Percentiles rank a stretch among this genome's conserved stretches.
phyloP scores from a whole-genome alignment of 2,329 filamentous ascomycete species.

The Cercospora sp. region DNA sequence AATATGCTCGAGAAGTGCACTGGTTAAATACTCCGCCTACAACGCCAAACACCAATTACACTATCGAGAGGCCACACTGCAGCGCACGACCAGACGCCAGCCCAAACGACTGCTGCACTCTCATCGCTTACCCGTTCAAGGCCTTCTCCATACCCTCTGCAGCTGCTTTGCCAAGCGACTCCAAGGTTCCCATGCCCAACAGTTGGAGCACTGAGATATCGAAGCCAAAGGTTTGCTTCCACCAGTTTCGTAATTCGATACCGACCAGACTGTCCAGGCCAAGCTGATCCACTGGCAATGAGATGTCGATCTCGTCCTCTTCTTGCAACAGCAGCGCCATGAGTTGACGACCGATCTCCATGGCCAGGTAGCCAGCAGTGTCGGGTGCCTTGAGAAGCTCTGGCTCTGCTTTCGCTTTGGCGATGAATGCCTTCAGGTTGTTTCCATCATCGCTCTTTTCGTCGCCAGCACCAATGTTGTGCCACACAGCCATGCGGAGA shows the following conservation, averaged over 20 bases:
- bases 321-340: background rate
- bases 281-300: background rate
- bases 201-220: slow-evolving; percentile 12
- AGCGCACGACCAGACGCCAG: background rate
- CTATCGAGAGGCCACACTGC: background rate
- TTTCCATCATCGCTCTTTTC: background rate
- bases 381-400: background rate
- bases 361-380: background rate
- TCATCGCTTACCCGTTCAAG: background rate
- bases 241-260: slow-evolving; percentile 5
- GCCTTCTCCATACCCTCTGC: background rate
- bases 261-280: background rate
- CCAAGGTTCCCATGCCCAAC: slow-evolving; percentile 9
- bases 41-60: background rate
- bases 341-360: background rate
- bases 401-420: background rate
- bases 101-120: background rate
- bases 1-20: background rate
- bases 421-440: background rate
- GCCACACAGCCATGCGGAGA: background rate
- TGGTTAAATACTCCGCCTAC: background rate
- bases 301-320: background rate
- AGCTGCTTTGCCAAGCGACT: slow-evolving; percentile 4
- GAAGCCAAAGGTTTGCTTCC: background rate
- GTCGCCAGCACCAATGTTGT: background rate